A percentile compares a stretch with the other conserved stretches of the same genome.
Conservation (phyloP, 768 basidiomycete species). For the Leccinum longicurvipes region DNA sequence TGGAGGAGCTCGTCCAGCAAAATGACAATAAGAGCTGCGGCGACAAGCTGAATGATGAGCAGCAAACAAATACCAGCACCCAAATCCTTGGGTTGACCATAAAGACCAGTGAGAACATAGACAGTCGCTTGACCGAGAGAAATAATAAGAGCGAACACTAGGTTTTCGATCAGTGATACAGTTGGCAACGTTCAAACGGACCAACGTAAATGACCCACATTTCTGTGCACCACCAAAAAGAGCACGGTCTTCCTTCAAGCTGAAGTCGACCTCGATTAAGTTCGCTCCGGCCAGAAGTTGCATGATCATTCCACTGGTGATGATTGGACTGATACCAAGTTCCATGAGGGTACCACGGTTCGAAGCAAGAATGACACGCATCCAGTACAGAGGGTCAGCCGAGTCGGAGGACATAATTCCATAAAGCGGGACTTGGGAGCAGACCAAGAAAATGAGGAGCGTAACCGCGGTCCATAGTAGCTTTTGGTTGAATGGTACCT, state of each 20-base stretch:
- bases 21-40: constrained; percentile 93
- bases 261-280: constrained; percentile 96
- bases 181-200: neutral
- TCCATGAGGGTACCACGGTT: constrained; percentile 99
- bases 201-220: constrained; percentile 49
- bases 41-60: constrained; percentile 93
- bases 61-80: constrained; percentile 97
- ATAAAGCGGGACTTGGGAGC: constrained; percentile 98
- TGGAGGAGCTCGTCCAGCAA: constrained; percentile 98
- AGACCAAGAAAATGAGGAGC: constrained; percentile 98
- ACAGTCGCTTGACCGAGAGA: constrained; percentile 95
- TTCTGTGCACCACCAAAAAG: constrained; percentile 97
- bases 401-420: constrained; percentile 99
- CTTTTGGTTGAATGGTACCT: constrained; percentile 99
- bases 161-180: neutral
- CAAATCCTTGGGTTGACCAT: constrained; percentile 89
- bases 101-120: constrained; percentile 95
- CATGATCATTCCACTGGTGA: constrained; percentile 99
- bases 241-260: constrained; percentile 94
- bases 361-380: constrained; percentile 98
- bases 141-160: constrained; percentile 97
- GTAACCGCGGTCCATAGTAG: constrained; percentile 98
- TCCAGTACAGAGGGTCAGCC: constrained; percentile 98
- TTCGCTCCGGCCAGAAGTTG: constrained; percentile 97
- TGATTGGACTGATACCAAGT: constrained; percentile 95